These are phyloP conservation scores for Apophysomyces variabilis DNA, from an alignment of 371 early-diverging fungal genomes.

Conservation along the genomic window DNA sequence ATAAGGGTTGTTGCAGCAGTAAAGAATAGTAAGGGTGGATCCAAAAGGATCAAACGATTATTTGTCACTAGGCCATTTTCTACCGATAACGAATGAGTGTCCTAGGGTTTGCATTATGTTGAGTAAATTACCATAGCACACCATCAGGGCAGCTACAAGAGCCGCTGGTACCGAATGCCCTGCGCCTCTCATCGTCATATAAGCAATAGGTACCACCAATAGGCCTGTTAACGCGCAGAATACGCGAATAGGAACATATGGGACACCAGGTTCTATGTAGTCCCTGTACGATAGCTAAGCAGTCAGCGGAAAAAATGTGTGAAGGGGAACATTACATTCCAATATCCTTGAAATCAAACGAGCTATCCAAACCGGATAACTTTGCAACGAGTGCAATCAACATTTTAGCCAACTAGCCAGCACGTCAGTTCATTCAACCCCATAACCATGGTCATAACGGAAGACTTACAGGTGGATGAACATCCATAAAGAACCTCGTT, in stretches of 20 bases:
- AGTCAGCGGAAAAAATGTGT: neutral
- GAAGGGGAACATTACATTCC: conserved; percentile 63
- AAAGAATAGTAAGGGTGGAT: conserved; percentile 87
- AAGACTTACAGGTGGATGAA: conserved; percentile 58
- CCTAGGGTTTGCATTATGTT: neutral
- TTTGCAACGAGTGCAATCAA: conserved; percentile 85
- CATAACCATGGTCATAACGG: neutral
- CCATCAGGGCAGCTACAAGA: conserved; percentile 50
- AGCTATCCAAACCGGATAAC: conserved; percentile 85
- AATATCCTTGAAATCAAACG: conserved; percentile 90
- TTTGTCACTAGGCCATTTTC: conserved; percentile 89
- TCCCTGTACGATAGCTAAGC: conserved; percentile 27
- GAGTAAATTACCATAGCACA: conserved; percentile 45
- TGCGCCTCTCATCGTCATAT: conserved; percentile 47
- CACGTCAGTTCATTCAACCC: neutral
- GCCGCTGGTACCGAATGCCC: conserved; percentile 50
- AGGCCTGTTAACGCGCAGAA: conserved; percentile 48
- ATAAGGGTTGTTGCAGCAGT: conserved; percentile 71
- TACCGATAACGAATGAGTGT: conserved; percentile 8
- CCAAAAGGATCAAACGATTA: conserved; percentile 88
- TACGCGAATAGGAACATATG: conserved; percentile 47
- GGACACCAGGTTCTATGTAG: conserved; percentile 45
- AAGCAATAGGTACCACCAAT: conserved; percentile 51
- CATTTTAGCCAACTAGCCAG: conserved; percentile 87
- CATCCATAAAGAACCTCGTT: conserved; percentile 96